Evolutionary conservation across 345 rosid species (phyloP).

Genomic region (Firmiana major): DNA sequence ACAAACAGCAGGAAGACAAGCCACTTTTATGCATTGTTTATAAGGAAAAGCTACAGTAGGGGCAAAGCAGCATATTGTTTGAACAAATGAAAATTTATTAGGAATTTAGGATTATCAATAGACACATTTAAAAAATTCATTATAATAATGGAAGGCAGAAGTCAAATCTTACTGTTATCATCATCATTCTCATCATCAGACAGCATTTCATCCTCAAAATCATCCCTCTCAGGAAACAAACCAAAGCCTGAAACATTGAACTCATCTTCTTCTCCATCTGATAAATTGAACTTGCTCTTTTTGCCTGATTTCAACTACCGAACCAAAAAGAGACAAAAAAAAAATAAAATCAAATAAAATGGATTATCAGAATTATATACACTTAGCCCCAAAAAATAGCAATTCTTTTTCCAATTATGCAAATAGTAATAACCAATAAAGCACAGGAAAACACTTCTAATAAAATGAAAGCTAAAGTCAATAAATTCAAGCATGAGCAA

Average conservation of each 20-base stretch:
- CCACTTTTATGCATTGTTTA: background rate
- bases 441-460: background rate
- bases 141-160: background rate
- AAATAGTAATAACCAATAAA: background rate
- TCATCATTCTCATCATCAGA: conserved; percentile 56
- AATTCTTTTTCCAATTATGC: background rate
- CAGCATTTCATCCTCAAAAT: conserved; percentile 65
- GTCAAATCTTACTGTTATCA: conserved; percentile 34
- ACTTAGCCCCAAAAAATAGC: background rate
- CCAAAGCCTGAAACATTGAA: conserved; percentile 47
- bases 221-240: conserved; percentile 47
- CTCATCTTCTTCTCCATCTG: conserved; percentile 84
- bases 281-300: conserved; percentile 72
- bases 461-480: background rate
- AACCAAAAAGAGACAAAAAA: background rate
- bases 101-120: background rate
- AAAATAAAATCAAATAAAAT: background rate
- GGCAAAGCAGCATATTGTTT: background rate
- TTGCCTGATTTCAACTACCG: conserved; percentile 55
- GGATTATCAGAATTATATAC: background rate
- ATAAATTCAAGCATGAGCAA: background rate
- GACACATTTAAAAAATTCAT: background rate
- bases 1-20: background rate
- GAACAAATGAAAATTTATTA: background rate
- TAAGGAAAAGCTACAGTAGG: background rate